phyloP scores from a whole-genome alignment of 345 rosid genomes.

The Populus ilicifolia region DNA sequence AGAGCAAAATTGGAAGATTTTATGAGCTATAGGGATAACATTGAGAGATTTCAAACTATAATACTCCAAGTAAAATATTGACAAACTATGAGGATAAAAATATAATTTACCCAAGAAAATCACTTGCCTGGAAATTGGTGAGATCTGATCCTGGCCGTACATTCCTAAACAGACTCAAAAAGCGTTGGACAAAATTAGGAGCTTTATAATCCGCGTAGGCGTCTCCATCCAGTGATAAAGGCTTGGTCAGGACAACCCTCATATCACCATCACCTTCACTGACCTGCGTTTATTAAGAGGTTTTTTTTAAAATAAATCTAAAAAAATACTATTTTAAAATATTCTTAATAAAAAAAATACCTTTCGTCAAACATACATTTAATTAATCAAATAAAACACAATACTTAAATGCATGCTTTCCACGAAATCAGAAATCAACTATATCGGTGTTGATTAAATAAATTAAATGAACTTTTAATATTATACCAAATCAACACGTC shows the following conservation, averaged over 20 bases:
- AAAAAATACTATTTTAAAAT: too few species aligned
- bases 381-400: background rate
- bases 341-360: too few species aligned
- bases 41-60: background rate
- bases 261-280: slow-evolving; percentile 10
- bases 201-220: slow-evolving; percentile 34
- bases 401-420: background rate
- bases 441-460: too few species aligned
- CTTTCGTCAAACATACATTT: too few species aligned
- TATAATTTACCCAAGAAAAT: background rate
- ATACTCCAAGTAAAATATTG: background rate
- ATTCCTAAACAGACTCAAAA: slow-evolving; percentile 48
- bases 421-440: too few species aligned
- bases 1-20: background rate
- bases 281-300: slow-evolving; percentile 12
- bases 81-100: background rate
- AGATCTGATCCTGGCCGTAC: slow-evolving; percentile 63
- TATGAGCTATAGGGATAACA: background rate
- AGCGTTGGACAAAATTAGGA: slow-evolving; percentile 46
- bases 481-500: too few species aligned
- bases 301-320: too few species aligned
- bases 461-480: too few species aligned
- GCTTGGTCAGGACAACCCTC: slow-evolving; percentile 44
- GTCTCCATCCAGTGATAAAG: slow-evolving; percentile 43
- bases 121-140: slow-evolving; percentile 48